These are phyloP conservation scores for Alnus glutinosa DNA, from an alignment of 306 rosid genomes.

Conservation along the genomic window DNA sequence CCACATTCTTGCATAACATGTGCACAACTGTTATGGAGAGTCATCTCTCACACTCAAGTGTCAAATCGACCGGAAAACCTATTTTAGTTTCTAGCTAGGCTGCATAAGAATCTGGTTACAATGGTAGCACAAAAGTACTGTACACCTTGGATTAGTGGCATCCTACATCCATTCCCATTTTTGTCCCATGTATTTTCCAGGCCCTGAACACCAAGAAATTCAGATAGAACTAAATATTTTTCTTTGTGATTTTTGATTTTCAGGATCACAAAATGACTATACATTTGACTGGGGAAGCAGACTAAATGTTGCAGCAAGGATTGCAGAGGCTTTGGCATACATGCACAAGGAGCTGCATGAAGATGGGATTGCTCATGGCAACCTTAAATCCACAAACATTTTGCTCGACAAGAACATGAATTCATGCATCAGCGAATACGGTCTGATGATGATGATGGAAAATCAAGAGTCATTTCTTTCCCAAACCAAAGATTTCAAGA, in stretches of 20 bases:
- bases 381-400: constrained; percentile 74
- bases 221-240: neutral
- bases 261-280: constrained; percentile 53
- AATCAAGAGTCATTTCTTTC: constrained; percentile 31
- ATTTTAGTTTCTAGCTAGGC: neutral
- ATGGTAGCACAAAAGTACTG: neutral
- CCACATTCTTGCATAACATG: too few relatives aligned
- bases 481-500: constrained; percentile 15
- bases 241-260: neutral
- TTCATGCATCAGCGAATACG: constrained; percentile 68
- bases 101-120: neutral
- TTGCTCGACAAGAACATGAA: constrained; percentile 60
- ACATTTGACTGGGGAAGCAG: constrained; percentile 67
- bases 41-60: too few relatives aligned
- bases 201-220: neutral
- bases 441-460: constrained; percentile 55
- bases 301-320: constrained; percentile 47
- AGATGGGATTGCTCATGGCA: constrained; percentile 59
- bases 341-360: constrained; percentile 60
- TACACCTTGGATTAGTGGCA: neutral
- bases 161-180: neutral
- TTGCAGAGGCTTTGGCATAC: constrained; percentile 57
- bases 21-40: too few relatives aligned
- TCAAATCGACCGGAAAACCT: neutral
- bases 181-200: neutral